These are phyloP conservation scores for Thozetella sp. DNA, from an alignment of 495 filamentous ascomycete species.

Conservation along the genomic window DNA sequence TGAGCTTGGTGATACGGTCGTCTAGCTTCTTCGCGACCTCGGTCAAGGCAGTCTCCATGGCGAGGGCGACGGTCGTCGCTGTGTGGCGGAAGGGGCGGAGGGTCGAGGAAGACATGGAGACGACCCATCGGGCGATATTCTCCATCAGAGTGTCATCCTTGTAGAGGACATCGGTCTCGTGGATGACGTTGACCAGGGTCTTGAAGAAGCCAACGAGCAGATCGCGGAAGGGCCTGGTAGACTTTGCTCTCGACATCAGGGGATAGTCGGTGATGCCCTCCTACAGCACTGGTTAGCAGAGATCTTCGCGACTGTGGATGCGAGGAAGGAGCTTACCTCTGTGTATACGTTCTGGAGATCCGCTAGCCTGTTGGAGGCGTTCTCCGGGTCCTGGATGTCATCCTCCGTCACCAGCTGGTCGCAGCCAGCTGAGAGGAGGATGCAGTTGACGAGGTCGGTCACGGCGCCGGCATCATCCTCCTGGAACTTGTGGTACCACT, in stretches of 20 bases:
- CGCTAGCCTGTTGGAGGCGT: slow-evolving; percentile 63
- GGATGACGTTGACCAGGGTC: slow-evolving; percentile 70
- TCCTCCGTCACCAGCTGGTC: slow-evolving; percentile 70
- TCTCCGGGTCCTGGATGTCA: slow-evolving; percentile 86
- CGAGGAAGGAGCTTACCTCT: slow-evolving; percentile 46
- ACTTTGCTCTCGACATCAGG: slow-evolving; percentile 79
- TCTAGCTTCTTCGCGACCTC: slow-evolving; percentile 72
- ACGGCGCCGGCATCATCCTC: slow-evolving; percentile 67
- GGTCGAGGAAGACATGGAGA: slow-evolving; percentile 78
- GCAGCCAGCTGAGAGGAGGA: slow-evolving; percentile 82
- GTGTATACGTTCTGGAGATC: slow-evolving; percentile 85
- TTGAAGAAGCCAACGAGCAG: slow-evolving; percentile 78
- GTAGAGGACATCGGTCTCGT: slow-evolving; percentile 75
- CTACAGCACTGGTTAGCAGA: slow-evolving; percentile 34
- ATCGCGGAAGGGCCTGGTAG: slow-evolving; percentile 70
- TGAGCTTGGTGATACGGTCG: slow-evolving; percentile 67
- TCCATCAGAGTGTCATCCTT: slow-evolving; percentile 74
- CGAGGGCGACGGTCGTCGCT: slow-evolving; percentile 76
- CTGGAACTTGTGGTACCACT: slow-evolving; percentile 79
- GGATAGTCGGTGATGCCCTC: slow-evolving; percentile 88
- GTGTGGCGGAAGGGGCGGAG: slow-evolving; percentile 93
- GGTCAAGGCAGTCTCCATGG: slow-evolving; percentile 71
- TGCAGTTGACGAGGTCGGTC: slow-evolving; percentile 85
- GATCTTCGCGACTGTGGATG: neutral
- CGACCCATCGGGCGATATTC: slow-evolving; percentile 84